Conservation (phyloP, 768 basidiomycete genomes). For the Cubamyces lactineus region DNA sequence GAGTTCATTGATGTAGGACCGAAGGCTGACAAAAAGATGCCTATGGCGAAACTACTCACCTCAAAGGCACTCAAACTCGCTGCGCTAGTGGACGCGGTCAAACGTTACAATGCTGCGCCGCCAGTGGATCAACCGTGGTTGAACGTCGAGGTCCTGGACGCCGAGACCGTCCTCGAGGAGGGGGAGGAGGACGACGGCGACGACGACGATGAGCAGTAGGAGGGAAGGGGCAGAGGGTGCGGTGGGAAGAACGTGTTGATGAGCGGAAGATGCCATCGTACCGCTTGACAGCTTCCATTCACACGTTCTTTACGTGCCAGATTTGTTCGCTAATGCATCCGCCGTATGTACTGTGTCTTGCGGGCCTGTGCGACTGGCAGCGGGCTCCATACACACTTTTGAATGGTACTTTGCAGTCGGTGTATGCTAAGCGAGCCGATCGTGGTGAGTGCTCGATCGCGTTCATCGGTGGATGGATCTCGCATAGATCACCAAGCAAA, state of each 20-base stretch:
- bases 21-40: background rate
- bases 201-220: background rate
- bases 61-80: background rate
- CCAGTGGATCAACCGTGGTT: background rate
- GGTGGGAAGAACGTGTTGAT: background rate
- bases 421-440: background rate
- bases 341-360: background rate
- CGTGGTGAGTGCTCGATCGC: background rate
- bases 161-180: background rate
- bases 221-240: background rate
- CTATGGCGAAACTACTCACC: background rate
- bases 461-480: background rate
- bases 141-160: background rate
- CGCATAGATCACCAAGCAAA: background rate
- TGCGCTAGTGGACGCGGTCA: background rate
- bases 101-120: background rate
- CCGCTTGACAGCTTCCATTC: background rate
- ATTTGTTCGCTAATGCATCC: background rate
- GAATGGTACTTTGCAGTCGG: background rate
- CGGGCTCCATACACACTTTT: background rate
- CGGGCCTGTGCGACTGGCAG: no score
- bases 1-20: constrained; percentile 2
- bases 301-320: background rate
- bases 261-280: background rate
- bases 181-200: no score